Conservation (phyloP, 495 filamentous ascomycete species). For the Opeltia flavorubescens region DNA sequence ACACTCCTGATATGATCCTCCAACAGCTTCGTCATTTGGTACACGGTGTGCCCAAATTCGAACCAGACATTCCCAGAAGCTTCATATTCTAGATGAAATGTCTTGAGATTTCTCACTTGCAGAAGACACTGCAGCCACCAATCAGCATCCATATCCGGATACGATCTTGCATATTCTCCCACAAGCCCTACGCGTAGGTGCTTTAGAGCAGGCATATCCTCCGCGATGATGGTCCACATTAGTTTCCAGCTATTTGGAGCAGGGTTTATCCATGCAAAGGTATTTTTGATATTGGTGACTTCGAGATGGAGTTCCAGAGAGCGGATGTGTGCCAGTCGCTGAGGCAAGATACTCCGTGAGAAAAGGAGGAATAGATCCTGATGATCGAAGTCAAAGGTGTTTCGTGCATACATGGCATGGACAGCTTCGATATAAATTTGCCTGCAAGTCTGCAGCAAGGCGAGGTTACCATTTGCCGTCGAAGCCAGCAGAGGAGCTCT, state of each 20-base stretch:
- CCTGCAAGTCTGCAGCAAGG: constrained; percentile 7
- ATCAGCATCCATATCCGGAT: neutral
- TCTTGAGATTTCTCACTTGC: neutral
- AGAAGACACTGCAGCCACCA: neutral
- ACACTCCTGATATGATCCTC: neutral
- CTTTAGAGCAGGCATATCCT: neutral
- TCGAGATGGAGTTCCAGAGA: neutral
- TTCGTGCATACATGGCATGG: constrained; percentile 24
- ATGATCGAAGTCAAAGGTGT: constrained; percentile 28
- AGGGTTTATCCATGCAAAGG: neutral
- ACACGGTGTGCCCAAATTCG: neutral
- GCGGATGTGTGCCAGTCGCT: constrained; percentile 22
- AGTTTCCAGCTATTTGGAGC: neutral
- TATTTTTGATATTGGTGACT: neutral
- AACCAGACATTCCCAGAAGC: neutral
- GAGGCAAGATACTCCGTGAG: constrained; percentile 21
- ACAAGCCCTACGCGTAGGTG: neutral
- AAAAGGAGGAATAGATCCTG: constrained; percentile 25
- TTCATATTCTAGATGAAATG: neutral
- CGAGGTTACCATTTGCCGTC: constrained; percentile 14
- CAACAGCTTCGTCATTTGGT: neutral
- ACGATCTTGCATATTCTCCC: neutral
- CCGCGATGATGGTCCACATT: neutral
- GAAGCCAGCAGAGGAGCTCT: constrained; percentile 16
- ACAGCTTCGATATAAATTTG: constrained; percentile 31